Base-by-base conservation (phyloP, 306 rosid genomes). In the Trichosanthes cucumerina region DNA sequence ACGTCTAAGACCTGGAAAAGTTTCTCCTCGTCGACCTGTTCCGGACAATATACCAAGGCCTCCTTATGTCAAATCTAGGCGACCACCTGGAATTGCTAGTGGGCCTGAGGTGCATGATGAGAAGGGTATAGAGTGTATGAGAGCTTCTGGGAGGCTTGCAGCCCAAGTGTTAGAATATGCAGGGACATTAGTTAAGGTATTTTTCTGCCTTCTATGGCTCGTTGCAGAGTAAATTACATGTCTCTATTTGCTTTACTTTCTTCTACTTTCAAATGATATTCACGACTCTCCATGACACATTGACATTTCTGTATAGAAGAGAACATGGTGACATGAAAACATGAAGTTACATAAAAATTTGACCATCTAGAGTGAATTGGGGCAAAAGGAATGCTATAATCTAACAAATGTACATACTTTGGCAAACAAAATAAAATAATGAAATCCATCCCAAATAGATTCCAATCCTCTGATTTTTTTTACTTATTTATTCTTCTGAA, bases 131-230 rank as follows among this genome's bases (percentile, higher is more conserved):
- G 92, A 92, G 80, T 86, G 85, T 82, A 95, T 95, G 97, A 89
- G 93, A 88, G 97, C 96, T 82, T 92, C 97, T 18, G 98, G 97
- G 79, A 84, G 84, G 86, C 97, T 95, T 81, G 97, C 98, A n/a
- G 98, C 97, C 1, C 88, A 88, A 82, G 97, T 95, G 92, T 97
- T 95, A 79, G 89, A 91, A 82, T 85, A 86, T 87, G 98, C 97
- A 75, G 97, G 98, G 79, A 83, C 96, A 63, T 83, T 92, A 79
- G 97, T 95, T 88, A 91, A 89, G 97, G 98, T 92, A 84, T 86
- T 57, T 65, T 73, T 78, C 59, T 81, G 53, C 47, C 64, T 84
- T 79, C 76, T 34, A 43, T 36, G 72, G 69, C 71, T 59, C 63
- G 52, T 39, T 2, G 16, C 13, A 5, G 75, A 38, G 47, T 68